A percentile compares a stretch with the other conserved stretches of the same genome.
Conservation (phyloP, 2,329 filamentous ascomycete species). For the Ascochyta rabiei region DNA sequence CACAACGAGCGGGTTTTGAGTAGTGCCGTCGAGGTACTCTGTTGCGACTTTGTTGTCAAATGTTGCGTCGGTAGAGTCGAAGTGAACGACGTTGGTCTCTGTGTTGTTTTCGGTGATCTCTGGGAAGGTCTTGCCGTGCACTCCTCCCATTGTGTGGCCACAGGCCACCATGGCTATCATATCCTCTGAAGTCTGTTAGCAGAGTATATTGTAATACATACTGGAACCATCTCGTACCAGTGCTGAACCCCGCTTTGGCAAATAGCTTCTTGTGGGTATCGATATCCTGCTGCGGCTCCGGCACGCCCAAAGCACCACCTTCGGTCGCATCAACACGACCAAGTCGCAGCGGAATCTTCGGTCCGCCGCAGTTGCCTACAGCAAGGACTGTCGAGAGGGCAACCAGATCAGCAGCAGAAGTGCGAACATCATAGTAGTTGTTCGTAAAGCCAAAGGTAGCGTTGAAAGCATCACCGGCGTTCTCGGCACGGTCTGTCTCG, state of each 20-base stretch:
- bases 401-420: constrained; percentile 40
- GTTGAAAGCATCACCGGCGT: constrained; percentile 42
- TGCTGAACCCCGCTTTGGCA: constrained; percentile 37
- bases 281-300: constrained; percentile 41
- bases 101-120: constrained; percentile 32
- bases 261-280: constrained; percentile 38
- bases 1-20: constrained; percentile 34
- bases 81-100: constrained; percentile 28
- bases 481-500: constrained; percentile 37
- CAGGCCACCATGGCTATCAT: constrained; percentile 42
- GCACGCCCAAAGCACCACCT: constrained; percentile 38
- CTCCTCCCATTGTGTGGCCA: constrained; percentile 46
- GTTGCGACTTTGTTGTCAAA: constrained; percentile 41
- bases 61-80: constrained; percentile 31
- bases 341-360: constrained; percentile 36
- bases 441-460: constrained; percentile 40
- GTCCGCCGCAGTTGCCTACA: constrained; percentile 38
- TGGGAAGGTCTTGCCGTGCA: constrained; percentile 40
- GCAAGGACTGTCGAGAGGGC: constrained; percentile 39
- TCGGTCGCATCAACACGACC: constrained; percentile 43
- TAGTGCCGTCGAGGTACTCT: constrained; percentile 41
- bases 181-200: constrained; percentile 15
- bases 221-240: constrained; percentile 16
- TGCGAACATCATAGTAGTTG: constrained; percentile 28
- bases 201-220: background rate